Base-by-base conservation (phyloP, 1,139 yeast species). In the Hansenula anomala region DNA sequence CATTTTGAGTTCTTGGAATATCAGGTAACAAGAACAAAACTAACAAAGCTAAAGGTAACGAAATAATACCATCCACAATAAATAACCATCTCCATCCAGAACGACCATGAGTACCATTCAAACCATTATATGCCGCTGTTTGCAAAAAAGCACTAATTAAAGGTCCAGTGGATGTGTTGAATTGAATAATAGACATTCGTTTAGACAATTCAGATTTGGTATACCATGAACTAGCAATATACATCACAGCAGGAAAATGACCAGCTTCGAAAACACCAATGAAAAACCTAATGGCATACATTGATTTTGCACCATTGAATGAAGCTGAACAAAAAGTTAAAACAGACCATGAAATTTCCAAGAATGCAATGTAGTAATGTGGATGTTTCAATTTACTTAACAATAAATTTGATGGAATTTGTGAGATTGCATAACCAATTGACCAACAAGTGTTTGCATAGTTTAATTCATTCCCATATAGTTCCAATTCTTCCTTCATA, bases 11-110 rank as follows among this genome's bases (percentile, higher is more conserved):
- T 15, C 40, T 33, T 32, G 46, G 46, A 10, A 29, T 36, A 34
- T 89, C 92, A 4, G 94, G 94, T 47, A 81, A 69, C 44, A 73
- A 56, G 51, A 75, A 76, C 49, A 78, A 71, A 0, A 89, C 76
- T 19, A 75, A 75, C 42, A 78, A 70, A 36, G 72, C 73, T 34
- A 80, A 49, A 1, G 88, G 77, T 17, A 28, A 16, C 3, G 30
- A 11, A 31, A 80, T 67, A 30, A 79, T 61, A 26, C 88, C 87
- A 58, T 83, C 88, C 40, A 85, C 70, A 37, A 85, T 73, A 54
- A 80, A 84, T 58, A 82, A 75, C 92, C 92, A 84, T 59, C 80
- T 74, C 94, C 94, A 84, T 24, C 88, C 80, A 8, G 71, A 70
- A 30, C 75, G 58, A 3, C 88, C 88, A 33, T 61, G 63, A 8